phyloP scores from a whole-genome alignment of 495 filamentous ascomycete genomes.

The Xylaria palmicola region DNA sequence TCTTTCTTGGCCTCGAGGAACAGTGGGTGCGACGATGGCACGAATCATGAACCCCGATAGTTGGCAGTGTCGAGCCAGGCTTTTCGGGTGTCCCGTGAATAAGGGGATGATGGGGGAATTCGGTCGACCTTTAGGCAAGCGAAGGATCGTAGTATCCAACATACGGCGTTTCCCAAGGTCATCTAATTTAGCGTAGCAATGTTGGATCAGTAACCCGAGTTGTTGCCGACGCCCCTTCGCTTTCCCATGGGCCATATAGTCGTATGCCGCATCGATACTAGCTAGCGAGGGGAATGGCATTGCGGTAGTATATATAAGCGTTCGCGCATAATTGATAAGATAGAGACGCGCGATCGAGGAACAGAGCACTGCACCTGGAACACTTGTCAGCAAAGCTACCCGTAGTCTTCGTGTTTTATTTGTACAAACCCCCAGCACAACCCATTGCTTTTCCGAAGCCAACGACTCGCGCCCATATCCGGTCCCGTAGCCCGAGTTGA shows the following conservation, averaged over 20 bases:
- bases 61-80: conserved; percentile 53
- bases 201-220: conserved; percentile 25
- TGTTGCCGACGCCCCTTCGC: conserved; percentile 36
- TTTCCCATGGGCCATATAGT: conserved; percentile 44
- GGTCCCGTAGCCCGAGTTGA: conserved; percentile 61
- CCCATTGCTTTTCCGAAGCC: conserved; percentile 78
- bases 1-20: conserved; percentile 50
- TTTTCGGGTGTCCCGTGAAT: conserved; percentile 45
- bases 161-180: conserved; percentile 11
- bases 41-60: conserved; percentile 49
- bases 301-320: conserved; percentile 61
- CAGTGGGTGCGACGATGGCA: conserved; percentile 56
- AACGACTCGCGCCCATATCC: conserved; percentile 67
- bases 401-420: not conserved
- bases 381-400: not conserved
- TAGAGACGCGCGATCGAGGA: conserved; percentile 50
- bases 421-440: conserved; percentile 64
- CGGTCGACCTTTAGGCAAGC: conserved; percentile 23
- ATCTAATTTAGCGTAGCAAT: conserved; percentile 25
- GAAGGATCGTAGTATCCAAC: conserved; percentile 19
- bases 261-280: conserved; percentile 50
- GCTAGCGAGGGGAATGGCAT: conserved; percentile 55
- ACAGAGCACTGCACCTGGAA: conserved; percentile 47
- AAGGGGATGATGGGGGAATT: conserved; percentile 43
- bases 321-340: conserved; percentile 62